phyloP scores from a whole-genome alignment of 2,329 filamentous ascomycete species.

The Coleophoma eucalyptorum region DNA sequence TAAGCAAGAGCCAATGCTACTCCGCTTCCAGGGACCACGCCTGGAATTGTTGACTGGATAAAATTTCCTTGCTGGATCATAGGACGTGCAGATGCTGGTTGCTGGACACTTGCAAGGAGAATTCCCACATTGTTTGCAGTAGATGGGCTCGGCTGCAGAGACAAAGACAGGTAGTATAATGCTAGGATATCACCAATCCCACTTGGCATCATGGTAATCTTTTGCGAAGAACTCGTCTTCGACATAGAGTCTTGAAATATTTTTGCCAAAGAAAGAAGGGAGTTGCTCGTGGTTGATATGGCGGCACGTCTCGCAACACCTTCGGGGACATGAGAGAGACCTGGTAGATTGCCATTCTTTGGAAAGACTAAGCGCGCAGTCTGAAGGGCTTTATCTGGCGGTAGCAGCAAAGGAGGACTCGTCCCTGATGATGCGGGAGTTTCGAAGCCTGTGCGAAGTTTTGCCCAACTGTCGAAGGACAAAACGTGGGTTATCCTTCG shows the following conservation, averaged over 20 bases:
- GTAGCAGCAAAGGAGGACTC: conserved; percentile 64
- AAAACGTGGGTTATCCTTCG: conserved; percentile 71
- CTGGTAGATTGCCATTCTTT: conserved; percentile 71
- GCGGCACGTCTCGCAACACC: conserved; percentile 73
- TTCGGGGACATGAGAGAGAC: conserved; percentile 68
- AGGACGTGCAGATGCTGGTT: conserved; percentile 41
- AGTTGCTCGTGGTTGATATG: conserved; percentile 92
- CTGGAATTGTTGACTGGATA: conserved; percentile 56
- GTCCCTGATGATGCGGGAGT: conserved; percentile 3
- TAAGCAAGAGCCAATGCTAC: conserved; percentile 85
- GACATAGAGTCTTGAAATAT: conserved; percentile 97
- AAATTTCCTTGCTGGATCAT: conserved; percentile 24
- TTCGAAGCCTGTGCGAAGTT: conserved; percentile 23
- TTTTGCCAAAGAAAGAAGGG: conserved; percentile 88
- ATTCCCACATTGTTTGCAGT: conserved; percentile 99
- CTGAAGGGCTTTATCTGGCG: conserved; percentile 77
- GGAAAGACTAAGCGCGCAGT: conserved; percentile 83
- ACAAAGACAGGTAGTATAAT: conserved; percentile 91
- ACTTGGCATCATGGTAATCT: conserved; percentile 57
- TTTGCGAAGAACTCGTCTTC: conserved; percentile 40
- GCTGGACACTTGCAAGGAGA: conserved; percentile 89
- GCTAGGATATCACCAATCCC: conserved; percentile 90
- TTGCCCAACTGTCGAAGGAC: conserved; percentile 39
- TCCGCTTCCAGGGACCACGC: conserved; percentile 81
- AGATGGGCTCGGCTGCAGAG: conserved; percentile 91